Base-by-base conservation (phyloP, 257 asterid species). In the Solanum pimpinellifolium region DNA sequence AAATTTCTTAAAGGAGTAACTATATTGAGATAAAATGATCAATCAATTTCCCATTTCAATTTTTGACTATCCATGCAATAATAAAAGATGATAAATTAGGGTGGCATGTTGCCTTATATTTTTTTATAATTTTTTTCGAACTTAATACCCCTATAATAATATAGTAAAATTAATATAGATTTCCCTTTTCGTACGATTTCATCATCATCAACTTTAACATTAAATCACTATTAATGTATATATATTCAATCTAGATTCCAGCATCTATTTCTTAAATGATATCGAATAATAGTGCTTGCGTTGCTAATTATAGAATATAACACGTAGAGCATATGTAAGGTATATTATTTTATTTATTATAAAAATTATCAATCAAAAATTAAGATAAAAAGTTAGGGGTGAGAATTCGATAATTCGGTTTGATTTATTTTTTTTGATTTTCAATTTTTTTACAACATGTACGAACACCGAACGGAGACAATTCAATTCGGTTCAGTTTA, bases 41-140 rank as follows among this genome's bases (percentile, higher is more conserved):
- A 59, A 59, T 59, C 25, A 21, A 59, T 59, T 56, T 56, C 56
- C 88, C 88, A 88, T 56, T 83, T 73, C n/a, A 56, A 33, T 73
- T 27, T 3, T 25, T 33, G 35, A 72, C 8, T 37, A 74, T 74
- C 52, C 81, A 74, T 37, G 16, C 31, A 31, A 83, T 15, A 31
- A 39, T 37, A 37, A 74, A 74, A 73, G 15, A 10, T 4, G 80
- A 74, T 74, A 37, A 20, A 74, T 37, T 74, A 74, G 14, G 69
- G 66, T 20, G 66, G 66, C 66, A 59, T 59, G 66, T 59, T 59
- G 25, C 66, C 66, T 1, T 59, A 6, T 16, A 11, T 2, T 7
- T 6, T 7, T 18, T 4, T 9, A 2, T 27, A 27, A 11, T 59
- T 20, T 59, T 56, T 59, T 59, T 20, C 12, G 66, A 59, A 59